Base-by-base conservation (phyloP, 2,329 filamentous ascomycete genomes). In the Claviceps quebecensis region DNA sequence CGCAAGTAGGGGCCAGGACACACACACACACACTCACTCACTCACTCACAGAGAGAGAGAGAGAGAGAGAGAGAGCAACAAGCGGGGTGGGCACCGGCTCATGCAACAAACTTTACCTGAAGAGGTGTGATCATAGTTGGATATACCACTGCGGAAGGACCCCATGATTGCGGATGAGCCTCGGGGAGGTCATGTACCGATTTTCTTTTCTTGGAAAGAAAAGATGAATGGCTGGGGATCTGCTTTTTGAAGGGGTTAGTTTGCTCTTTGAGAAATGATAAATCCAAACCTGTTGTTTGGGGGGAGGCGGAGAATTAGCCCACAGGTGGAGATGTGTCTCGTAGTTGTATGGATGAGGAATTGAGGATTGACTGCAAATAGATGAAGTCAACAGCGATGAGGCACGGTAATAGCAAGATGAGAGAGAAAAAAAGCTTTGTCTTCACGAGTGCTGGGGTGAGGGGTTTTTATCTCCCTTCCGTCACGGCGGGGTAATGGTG, bases 1-100 rank as follows among this genome's bases (percentile, higher is more conserved):
- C 19, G 16, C 29, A 16, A 13, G 14, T 23, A 44, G 40, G 7
- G 40, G 17, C n/a, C 4, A 14, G 19, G 9, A 34, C 7, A 9
- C 26, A 29, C 7, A 29, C 26, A 29, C 2, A 26, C 7, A 7
- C 6, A 26, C 22, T 3, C 7, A 26, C 26, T 8, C 23, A 26
- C 23, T 7, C 23, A 26, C 19, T 2, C 19, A 19, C 19, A 2
- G 19, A 19, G 19, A 26, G 5, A 7, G 22, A 45, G 48, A 48
- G 14, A 26, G 23, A 14, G 13, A n/a, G 13, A 44, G 9, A 46
- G 34, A 46, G 23, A 45, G 16, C 23, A 36, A 5, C 44, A 17
- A 47, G 39, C 60, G 56, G 57, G 56, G 57, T 53, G 61, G 67
- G 72, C 79, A 83, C 79, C 79, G 79, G 79, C 77, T 76, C 79